These are phyloP conservation scores for Leptographium radiaticola DNA, from an alignment of 2,329 filamentous ascomycete genomes.

Conservation along the genomic window DNA sequence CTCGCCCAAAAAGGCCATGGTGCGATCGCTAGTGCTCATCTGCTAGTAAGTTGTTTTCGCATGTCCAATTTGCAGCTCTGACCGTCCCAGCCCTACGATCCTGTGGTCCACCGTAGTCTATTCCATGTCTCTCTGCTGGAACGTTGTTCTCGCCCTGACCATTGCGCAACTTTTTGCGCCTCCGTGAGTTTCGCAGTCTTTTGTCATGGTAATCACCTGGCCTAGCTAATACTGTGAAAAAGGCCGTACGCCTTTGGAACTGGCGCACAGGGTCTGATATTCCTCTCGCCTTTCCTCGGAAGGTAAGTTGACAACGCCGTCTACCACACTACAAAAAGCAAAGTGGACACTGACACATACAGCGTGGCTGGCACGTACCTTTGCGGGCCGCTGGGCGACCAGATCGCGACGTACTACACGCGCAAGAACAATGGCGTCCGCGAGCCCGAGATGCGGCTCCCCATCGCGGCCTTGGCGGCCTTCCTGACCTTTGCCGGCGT, in stretches of 20 bases:
- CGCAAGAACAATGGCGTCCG: constrained; percentile 28
- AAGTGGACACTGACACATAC: too few relatives aligned
- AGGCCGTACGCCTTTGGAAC: background rate
- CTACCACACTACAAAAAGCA: too few relatives aligned
- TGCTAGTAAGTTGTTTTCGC: background rate
- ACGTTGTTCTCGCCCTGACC: background rate
- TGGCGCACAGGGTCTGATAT: background rate
- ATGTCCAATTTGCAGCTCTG: too few relatives aligned
- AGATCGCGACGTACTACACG: constrained; percentile 15
- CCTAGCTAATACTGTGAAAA: too few relatives aligned
- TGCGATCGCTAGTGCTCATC: background rate
- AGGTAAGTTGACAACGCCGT: too few relatives aligned
- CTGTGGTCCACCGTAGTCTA: background rate
- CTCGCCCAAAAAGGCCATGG: background rate
- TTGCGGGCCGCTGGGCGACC: background rate
- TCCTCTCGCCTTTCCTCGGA: background rate
- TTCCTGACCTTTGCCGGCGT: background rate
- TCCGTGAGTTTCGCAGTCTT: too few relatives aligned
- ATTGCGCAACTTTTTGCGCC: background rate
- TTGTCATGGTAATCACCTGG: too few relatives aligned
- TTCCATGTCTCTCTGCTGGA: background rate
- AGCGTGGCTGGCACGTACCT: background rate
- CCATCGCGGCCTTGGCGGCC: constrained; percentile 4
- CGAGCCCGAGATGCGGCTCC: constrained; percentile 32
- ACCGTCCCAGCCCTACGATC: background rate